phyloP scores from a whole-genome alignment of 176 grass and related monocot genomes.

The Cocos nucifera region DNA sequence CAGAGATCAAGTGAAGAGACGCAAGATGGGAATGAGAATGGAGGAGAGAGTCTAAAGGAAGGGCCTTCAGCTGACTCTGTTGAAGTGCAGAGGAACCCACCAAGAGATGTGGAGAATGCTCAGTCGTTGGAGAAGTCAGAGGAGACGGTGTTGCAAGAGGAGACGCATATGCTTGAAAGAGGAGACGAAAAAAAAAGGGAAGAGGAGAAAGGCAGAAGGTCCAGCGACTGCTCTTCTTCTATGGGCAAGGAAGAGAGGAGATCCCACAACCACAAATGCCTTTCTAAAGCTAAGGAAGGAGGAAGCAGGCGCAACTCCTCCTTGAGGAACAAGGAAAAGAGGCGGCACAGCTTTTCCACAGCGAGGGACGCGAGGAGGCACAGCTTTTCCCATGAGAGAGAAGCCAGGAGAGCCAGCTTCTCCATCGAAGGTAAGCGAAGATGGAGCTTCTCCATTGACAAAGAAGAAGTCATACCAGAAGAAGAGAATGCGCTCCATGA shows the following conservation, averaged over 20 bases:
- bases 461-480: slow-evolving; percentile 64
- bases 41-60: slow-evolving; percentile 15
- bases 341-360: slow-evolving; percentile 77
- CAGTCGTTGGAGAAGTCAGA: not conserved
- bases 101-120: not conserved
- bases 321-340: slow-evolving; percentile 31
- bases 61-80: not conserved
- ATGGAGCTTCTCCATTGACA: slow-evolving; percentile 89
- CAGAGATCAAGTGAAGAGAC: not conserved
- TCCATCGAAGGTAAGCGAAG: slow-evolving; percentile 54
- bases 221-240: slow-evolving; percentile 32
- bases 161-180: slow-evolving; percentile 6
- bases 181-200: slow-evolving; percentile 12
- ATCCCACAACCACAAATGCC: slow-evolving; percentile 14
- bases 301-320: slow-evolving; percentile 33
- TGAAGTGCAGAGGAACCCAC: no score
- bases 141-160: not conserved
- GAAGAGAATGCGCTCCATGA: slow-evolving; percentile 44
- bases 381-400: slow-evolving; percentile 61
- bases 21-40: not conserved
- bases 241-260: slow-evolving; percentile 53
- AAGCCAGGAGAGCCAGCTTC: slow-evolving; percentile 74
- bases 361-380: slow-evolving; percentile 45
- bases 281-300: slow-evolving; percentile 11
- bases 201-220: slow-evolving; percentile 15